A percentile compares a stretch with the other conserved stretches of the same genome.
phyloP scores from a whole-genome alignment of 495 filamentous ascomycete species.

The Recurvomyces mirabilis region DNA sequence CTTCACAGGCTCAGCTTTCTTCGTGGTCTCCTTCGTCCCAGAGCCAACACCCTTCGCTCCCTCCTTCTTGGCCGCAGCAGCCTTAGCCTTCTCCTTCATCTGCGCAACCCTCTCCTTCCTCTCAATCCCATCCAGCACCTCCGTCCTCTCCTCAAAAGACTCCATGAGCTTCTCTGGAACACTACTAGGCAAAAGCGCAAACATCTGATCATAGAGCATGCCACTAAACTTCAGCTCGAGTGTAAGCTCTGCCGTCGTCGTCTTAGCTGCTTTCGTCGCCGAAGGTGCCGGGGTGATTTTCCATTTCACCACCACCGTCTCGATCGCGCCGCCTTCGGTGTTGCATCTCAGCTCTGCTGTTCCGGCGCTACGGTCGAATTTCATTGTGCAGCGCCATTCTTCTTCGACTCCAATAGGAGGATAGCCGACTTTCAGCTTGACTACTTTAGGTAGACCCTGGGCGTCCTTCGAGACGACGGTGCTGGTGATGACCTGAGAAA shows the following conservation, averaged over 20 bases:
- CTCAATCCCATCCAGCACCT: not conserved
- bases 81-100: conserved; percentile 6
- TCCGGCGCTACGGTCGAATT: not conserved
- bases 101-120: not conserved
- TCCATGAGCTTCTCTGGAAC: not conserved
- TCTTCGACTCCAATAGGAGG: conserved; percentile 2
- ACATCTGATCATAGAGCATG: not conserved
- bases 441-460: not conserved
- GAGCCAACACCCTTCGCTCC: not conserved
- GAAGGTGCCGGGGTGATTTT: not conserved
- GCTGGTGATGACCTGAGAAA: not conserved
- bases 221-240: conserved; percentile 1
- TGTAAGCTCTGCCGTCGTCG: not conserved
- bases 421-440: conserved; percentile 4
- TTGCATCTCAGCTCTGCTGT: not conserved
- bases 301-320: not conserved
- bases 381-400: not conserved
- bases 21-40: not conserved
- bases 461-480: not conserved
- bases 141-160: not conserved
- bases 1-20: not conserved
- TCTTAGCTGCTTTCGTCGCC: not conserved
- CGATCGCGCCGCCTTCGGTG: not conserved
- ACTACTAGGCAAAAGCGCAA: not conserved
- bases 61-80: not conserved